A percentile compares a stretch with the other conserved stretches of the same genome.
phyloP scores from a whole-genome alignment of 1,284 basidiomycete species.

The Chalciporus sp. region DNA sequence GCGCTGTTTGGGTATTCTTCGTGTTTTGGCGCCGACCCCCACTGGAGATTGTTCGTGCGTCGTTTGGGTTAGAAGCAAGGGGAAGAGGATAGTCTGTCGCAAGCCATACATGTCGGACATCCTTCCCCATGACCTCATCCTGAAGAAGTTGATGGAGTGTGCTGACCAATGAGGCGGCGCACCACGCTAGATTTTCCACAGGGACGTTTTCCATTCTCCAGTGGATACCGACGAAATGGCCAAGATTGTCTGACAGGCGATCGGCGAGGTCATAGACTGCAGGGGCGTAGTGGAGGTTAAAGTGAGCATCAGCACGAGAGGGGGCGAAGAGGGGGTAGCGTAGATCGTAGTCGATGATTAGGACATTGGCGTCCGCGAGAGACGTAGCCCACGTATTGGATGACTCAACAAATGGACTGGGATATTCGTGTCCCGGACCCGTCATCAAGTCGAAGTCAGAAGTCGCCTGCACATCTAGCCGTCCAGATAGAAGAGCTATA shows the following conservation, averaged over 20 bases:
- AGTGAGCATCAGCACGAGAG: neutral
- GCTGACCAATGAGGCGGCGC: constrained; percentile 48
- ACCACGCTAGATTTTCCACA: constrained; percentile 40
- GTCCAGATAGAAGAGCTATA: constrained; percentile 16
- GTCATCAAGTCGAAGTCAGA: constrained; percentile 5
- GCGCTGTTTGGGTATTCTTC: neutral
- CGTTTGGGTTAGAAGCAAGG: constrained; percentile 8
- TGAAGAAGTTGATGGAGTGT: constrained; percentile 39
- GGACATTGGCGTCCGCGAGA: constrained; percentile 34
- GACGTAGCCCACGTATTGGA: neutral
- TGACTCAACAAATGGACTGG: constrained; percentile 20
- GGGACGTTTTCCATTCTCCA: constrained; percentile 54
- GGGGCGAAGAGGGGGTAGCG: constrained; percentile 42
- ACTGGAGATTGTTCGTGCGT: neutral
- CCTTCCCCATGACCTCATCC: constrained; percentile 29
- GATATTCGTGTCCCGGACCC: constrained; percentile 11
- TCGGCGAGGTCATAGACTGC: constrained; percentile 41
- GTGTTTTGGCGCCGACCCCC: neutral
- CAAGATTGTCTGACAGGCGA: constrained; percentile 35
- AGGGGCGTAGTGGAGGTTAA: constrained; percentile 40
- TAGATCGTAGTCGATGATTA: constrained; percentile 50
- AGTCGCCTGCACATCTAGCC: neutral
- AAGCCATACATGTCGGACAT: constrained; percentile 46
- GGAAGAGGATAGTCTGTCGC: constrained; percentile 49
- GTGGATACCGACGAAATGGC: constrained; percentile 47